These are phyloP conservation scores for Asterophora lycoperdoides DNA, from an alignment of 768 basidiomycete genomes.

Conservation along the genomic window DNA sequence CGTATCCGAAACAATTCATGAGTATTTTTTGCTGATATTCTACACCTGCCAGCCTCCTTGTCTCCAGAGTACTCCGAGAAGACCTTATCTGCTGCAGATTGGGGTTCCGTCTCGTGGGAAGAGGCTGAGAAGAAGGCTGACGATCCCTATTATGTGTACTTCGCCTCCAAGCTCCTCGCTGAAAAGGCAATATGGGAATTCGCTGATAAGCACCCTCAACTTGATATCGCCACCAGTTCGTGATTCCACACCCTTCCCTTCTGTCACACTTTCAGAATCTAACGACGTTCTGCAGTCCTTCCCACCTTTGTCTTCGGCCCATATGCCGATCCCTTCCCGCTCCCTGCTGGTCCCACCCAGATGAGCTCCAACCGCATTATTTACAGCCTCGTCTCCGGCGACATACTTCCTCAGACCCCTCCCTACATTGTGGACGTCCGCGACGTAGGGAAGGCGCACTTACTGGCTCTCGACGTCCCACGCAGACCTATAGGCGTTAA, in stretches of 20 bases:
- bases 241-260: too few relatives aligned
- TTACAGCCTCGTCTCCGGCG: conserved; percentile 25
- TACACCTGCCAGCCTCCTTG: conserved; percentile 16
- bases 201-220: conserved; percentile 32
- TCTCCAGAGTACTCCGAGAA: conserved; percentile 19
- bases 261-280: not conserved
- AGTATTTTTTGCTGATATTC: not conserved
- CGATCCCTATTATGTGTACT: conserved; percentile 32
- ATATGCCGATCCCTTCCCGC: conserved; percentile 28
- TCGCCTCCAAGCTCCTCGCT: conserved; percentile 37
- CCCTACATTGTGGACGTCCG: too few relatives aligned
- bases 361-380: conserved; percentile 30
- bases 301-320: conserved; percentile 37
- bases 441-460: too few relatives aligned
- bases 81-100: conserved; percentile 27
- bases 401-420: too few relatives aligned
- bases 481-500: conserved; percentile 20
- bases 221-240: too few relatives aligned
- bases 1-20: too few relatives aligned
- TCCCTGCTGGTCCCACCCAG: conserved; percentile 18
- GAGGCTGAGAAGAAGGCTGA: conserved; percentile 25
- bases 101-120: conserved; percentile 30
- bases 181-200: conserved; percentile 42
- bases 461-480: conserved; percentile 27
- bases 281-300: conserved; percentile 23